Conservation (phyloP, 2,329 filamentous ascomycete species). For the Colletotrichum phormii region DNA sequence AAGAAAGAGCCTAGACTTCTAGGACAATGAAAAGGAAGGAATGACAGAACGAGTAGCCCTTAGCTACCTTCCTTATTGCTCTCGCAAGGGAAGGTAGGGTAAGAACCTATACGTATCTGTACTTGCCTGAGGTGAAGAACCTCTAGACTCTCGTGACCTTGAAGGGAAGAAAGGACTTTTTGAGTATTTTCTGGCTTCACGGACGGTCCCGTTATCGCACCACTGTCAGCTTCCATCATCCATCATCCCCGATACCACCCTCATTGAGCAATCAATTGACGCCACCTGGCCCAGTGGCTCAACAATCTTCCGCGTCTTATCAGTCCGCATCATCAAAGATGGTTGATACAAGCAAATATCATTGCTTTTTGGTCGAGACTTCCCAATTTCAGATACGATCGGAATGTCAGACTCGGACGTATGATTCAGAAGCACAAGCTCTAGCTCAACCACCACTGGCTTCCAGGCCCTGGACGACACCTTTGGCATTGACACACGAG, state of each 20-base stretch:
- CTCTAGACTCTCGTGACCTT: background rate
- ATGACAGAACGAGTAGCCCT: background rate
- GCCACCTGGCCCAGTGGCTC: background rate
- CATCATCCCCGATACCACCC: background rate
- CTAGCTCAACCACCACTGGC: background rate
- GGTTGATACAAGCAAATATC: background rate
- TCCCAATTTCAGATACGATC: slow-evolving; percentile 8
- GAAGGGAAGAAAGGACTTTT: background rate
- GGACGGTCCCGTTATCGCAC: too few relatives aligned
- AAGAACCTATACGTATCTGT: background rate
- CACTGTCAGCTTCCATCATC: too few relatives aligned
- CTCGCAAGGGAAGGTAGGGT: background rate
- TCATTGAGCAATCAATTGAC: slow-evolving; percentile 1
- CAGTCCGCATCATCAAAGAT: background rate
- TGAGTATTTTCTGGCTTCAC: background rate
- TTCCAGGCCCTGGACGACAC: background rate
- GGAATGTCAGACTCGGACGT: background rate
- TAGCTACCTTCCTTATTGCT: background rate
- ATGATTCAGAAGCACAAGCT: slow-evolving; percentile 19
- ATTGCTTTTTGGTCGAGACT: slow-evolving; percentile 22
- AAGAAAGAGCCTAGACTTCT: background rate
- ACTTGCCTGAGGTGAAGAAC: background rate
- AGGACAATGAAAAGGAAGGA: background rate
- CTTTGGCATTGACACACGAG: slow-evolving; percentile 1
- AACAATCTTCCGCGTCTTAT: background rate